Percentiles rank a stretch among this genome's conserved stretches.
Conservation (phyloP, 2,329 filamentous ascomycete genomes). For the Elsinoe australis region DNA sequence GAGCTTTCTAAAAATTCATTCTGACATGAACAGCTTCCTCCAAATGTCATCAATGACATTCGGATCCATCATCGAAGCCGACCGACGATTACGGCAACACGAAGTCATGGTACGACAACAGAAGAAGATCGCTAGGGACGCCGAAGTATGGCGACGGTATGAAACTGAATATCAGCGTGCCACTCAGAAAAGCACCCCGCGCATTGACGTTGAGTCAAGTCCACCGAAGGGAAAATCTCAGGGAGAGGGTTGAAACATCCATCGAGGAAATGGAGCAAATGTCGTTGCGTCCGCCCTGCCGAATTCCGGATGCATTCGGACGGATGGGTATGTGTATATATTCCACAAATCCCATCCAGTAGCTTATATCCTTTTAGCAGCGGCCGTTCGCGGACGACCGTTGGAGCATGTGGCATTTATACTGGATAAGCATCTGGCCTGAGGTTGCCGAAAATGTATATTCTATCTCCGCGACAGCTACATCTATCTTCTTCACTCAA, state of each 20-base stretch:
- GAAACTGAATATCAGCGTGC: conserved; percentile 46
- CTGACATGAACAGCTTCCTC: conserved; percentile 52
- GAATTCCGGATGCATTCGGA: too few relatives aligned
- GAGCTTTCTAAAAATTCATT: neutral
- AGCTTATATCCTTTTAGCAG: too few relatives aligned
- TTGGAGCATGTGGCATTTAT: too few relatives aligned
- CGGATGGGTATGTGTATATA: too few relatives aligned
- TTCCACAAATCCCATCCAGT: too few relatives aligned
- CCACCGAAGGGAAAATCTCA: conserved; percentile 11
- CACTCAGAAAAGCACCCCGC: conserved; percentile 8
- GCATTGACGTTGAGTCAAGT: conserved; percentile 11
- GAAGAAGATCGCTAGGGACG: conserved; percentile 55
- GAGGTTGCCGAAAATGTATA: too few relatives aligned
- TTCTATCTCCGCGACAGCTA: too few relatives aligned
- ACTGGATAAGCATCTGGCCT: too few relatives aligned
- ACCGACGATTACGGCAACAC: conserved; percentile 58
- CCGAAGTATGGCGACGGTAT: conserved; percentile 60
- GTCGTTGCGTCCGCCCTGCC: too few relatives aligned
- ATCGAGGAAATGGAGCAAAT: too few relatives aligned
- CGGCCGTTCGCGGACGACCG: too few relatives aligned
- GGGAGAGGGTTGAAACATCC: conserved; percentile 6
- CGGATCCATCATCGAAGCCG: conserved; percentile 69
- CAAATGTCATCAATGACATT: conserved; percentile 83
- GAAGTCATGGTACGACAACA: conserved; percentile 59
- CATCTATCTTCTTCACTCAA: too few relatives aligned